Percentiles rank a stretch among this genome's conserved stretches.
phyloP scores from a whole-genome alignment of 2,329 filamentous ascomycete species.

The Trichoderma harzianum region DNA sequence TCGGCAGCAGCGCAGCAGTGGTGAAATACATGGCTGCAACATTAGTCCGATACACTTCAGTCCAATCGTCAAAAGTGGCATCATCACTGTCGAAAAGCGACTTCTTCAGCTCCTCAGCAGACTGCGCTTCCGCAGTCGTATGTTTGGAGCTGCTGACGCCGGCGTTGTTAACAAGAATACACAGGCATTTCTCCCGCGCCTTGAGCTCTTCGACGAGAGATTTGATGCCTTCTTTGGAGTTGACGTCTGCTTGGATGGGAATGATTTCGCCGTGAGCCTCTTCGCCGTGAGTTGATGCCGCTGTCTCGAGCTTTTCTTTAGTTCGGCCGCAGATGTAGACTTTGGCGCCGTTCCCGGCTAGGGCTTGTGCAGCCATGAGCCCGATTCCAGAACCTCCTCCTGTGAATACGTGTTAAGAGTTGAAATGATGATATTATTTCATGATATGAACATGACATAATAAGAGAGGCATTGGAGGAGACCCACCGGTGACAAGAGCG shows the following conservation, averaged over 20 bases:
- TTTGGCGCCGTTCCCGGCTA: constrained; percentile 63
- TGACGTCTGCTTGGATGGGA: constrained; percentile 59
- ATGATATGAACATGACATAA: not conserved
- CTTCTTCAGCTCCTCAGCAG: constrained; percentile 48
- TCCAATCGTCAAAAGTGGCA: constrained; percentile 65
- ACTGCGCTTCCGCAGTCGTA: constrained; percentile 19
- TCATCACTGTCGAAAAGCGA: constrained; percentile 65
- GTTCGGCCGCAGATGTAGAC: constrained; percentile 69
- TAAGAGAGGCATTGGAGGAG: not conserved
- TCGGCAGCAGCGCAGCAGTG: constrained; percentile 59
- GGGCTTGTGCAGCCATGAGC: constrained; percentile 65
- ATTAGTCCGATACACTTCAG: constrained; percentile 69
- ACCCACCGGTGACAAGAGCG: constrained; percentile 44
- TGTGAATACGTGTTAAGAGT: constrained; percentile 18
- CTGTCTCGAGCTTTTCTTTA: constrained; percentile 58
- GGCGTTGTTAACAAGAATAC: constrained; percentile 67
- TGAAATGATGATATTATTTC: not conserved
- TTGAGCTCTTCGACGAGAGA: constrained; percentile 56
- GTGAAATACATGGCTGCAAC: constrained; percentile 67
- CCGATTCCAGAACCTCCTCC: constrained; percentile 62
- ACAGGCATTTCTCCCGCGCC: constrained; percentile 54
- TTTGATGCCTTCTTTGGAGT: constrained; percentile 57
- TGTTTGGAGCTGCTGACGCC: constrained; percentile 54
- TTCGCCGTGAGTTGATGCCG: constrained; percentile 56
- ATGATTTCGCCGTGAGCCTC: constrained; percentile 54